Percentiles rank a stretch among this genome's conserved stretches.
Conservation (phyloP, 768 basidiomycete species). For the Lepiota subincarnata region DNA sequence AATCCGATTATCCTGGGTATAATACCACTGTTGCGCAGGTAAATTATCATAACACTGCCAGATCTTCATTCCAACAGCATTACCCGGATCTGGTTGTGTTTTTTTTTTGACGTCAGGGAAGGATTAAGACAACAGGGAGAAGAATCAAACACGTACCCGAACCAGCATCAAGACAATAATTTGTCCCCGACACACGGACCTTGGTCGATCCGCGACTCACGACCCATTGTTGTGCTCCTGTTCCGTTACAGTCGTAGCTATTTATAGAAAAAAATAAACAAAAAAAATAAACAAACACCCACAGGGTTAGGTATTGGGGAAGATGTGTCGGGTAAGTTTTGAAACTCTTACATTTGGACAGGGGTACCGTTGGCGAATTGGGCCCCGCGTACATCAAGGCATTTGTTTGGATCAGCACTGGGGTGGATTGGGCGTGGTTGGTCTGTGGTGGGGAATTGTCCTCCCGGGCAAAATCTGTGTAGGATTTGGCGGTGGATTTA, state of each 20-base stretch:
- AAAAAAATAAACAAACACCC: too few species aligned
- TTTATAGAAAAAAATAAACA: not conserved
- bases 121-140: not conserved
- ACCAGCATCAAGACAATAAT: slow-evolving; percentile 21
- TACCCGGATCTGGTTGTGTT: slow-evolving; percentile 28
- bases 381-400: slow-evolving; percentile 29
- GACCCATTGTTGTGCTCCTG: slow-evolving; percentile 21
- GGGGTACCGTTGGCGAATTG: slow-evolving; percentile 28
- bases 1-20: slow-evolving; percentile 25
- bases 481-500: too few species aligned
- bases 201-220: slow-evolving; percentile 14
- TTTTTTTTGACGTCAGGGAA: too few species aligned
- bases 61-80: slow-evolving; percentile 28
- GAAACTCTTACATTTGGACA: slow-evolving; percentile 29
- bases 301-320: too few species aligned
- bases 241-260: slow-evolving; percentile 24
- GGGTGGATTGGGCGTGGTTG: slow-evolving; percentile 14
- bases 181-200: slow-evolving; percentile 18
- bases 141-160: slow-evolving; percentile 13
- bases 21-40: slow-evolving; percentile 31
- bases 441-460: slow-evolving; percentile 18
- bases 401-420: slow-evolving; percentile 21
- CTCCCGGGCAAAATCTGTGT: slow-evolving; percentile 24
- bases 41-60: slow-evolving; percentile 31
- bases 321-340: too few species aligned